Evolutionary conservation across 1,139 yeast genomes (phyloP), one percentile per base, ranked within the genome.

Genomic region (Yamadazyma diddensiae): DNA sequence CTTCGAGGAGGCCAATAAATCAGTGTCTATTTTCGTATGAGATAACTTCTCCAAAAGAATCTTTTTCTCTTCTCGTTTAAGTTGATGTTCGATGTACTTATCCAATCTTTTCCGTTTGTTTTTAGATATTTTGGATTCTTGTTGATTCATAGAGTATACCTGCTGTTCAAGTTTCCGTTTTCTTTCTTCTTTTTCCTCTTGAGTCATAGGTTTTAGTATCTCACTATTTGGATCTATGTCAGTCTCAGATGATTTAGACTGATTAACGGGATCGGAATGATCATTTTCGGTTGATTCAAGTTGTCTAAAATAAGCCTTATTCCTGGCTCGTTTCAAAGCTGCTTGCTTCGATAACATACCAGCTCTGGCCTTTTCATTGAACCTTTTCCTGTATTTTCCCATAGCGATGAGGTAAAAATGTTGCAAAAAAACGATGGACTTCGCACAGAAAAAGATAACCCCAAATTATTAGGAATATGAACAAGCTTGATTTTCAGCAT

Each of bases 21-120:
- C 61, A 0, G 95, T 79, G 49, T 90, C 95, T 27, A 90, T 72
- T 42, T 80, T 77, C 2, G 94, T 79, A 15, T 70, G 70, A 24
- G 82, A 70, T 28, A 92, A 68, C 53, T 88, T 90, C 38, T 81
- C 80, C 28, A 92, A 65, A 36, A 92, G 65, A 3, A 73, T 73
- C 46, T 83, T 85, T 59, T 85, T 86, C 59, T 92, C 97, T 54
- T 90, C 95, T 53, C 95, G 73, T 46, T 84, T 83, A 43, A 92
- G 57, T 57, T 92, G 97, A 58, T 84, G 94, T 41, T 88, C 96
- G 21, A 82, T 80, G 50, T 81, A 82, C 53, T 82, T 82, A 42
- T 82, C 90, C 33, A 82, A 56, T 41, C 92, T 59, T 60, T 92
- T 92, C 59, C 76, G 77, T 59, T 90, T 92, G 28, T 82, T 72